Conservation (phyloP, 2,329 filamentous ascomycete genomes). For the Talaromyces islandicus region DNA sequence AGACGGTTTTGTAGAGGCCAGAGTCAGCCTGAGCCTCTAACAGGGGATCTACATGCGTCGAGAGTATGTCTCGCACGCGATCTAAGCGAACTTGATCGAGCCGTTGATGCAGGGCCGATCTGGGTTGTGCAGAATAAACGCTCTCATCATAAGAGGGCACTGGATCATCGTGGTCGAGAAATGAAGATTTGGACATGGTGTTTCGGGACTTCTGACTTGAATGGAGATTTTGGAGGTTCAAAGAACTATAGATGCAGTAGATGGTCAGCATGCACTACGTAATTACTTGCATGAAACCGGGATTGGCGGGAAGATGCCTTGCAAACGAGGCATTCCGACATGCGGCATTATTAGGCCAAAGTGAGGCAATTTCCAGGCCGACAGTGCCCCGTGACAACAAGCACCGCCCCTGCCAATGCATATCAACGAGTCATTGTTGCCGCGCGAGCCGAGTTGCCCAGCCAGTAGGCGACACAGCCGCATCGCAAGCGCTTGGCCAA, state of each 20-base stretch:
- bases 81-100: slow-evolving; percentile 33
- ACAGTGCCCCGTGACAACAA: not conserved
- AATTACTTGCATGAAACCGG: not conserved
- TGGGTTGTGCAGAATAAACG: slow-evolving; percentile 5
- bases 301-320: not conserved
- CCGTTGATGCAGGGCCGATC: slow-evolving; percentile 16
- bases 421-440: not conserved
- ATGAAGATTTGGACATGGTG: slow-evolving; percentile 9
- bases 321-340: not conserved
- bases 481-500: not conserved
- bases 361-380: not conserved
- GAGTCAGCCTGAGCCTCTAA: slow-evolving; percentile 33
- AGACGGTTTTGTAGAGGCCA: slow-evolving; percentile 38
- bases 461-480: not conserved
- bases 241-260: not conserved
- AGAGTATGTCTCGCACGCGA: slow-evolving; percentile 35
- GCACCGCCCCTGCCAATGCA: not conserved
- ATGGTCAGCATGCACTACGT: not conserved
- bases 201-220: too few relatives aligned
- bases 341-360: not conserved
- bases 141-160: slow-evolving; percentile 30
- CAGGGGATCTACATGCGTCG: slow-evolving; percentile 35
- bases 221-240: not conserved
- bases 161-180: slow-evolving; percentile 20
- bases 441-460: not conserved